Conservation (phyloP, 1,284 basidiomycete genomes). For the Tilletia setariae region DNA sequence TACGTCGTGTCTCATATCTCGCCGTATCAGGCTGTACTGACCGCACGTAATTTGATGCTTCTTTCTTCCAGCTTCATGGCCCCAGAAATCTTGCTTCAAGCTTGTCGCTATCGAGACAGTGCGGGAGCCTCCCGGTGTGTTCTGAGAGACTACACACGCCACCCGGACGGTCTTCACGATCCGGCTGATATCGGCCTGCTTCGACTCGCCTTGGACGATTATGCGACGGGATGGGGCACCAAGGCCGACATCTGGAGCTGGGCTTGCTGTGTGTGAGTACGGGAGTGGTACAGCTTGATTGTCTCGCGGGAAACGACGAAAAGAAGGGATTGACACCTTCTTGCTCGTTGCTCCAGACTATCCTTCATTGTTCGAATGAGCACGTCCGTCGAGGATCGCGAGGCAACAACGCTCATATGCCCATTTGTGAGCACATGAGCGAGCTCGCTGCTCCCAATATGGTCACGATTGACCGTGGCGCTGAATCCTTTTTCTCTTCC, state of each 20-base stretch:
- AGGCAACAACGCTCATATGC: slow-evolving; percentile 34
- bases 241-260: slow-evolving; percentile 46
- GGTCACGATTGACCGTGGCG: no score
- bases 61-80: slow-evolving; percentile 31
- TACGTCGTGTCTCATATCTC: not conserved
- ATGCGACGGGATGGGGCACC: slow-evolving; percentile 40
- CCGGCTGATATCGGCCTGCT: slow-evolving; percentile 25
- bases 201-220: slow-evolving; percentile 32
- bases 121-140: slow-evolving; percentile 30
- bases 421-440: slow-evolving; percentile 25
- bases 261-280: slow-evolving; percentile 33
- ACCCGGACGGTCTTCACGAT: slow-evolving; percentile 24
- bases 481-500: no score
- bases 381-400: slow-evolving; percentile 22
- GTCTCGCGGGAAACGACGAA: not conserved
- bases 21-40: no score
- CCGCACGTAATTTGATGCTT: no score
- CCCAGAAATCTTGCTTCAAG: slow-evolving; percentile 44
- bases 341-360: not conserved
- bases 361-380: slow-evolving; percentile 34
- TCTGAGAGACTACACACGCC: slow-evolving; percentile 38
- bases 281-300: not conserved
- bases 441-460: not conserved
- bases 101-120: slow-evolving; percentile 33
- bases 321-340: not conserved